Evolutionary conservation across 176 grass and related monocot genomes (phyloP), one percentile per base, ranked within the genome.

Genomic region (Rhynchospora tenuis): DNA sequence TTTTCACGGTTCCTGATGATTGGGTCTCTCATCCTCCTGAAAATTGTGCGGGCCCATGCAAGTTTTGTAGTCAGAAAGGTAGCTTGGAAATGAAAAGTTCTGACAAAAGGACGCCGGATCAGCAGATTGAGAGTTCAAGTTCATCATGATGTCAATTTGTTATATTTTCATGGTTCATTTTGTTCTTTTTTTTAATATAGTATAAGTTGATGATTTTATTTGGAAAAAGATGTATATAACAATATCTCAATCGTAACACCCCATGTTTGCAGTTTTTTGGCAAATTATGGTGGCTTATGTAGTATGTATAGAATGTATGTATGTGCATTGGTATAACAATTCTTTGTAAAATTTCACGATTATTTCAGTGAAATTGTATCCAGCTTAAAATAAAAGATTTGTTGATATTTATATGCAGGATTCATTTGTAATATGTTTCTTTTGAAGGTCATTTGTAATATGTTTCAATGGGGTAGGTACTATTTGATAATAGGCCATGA

Each of bases 221-320:
- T 81, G 44, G 56, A 44, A 50, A 64, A 42, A 61, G 44, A 63
- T 59, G 92, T 94, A 89, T 85, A 94, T 94, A 89, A 85, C 87
- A 67, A 76, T 71, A 78, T 59, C 73, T 89, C 82, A 79, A 77
- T 66, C 83, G 27, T 48, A 86, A 17, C 60, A 74, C 69, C 63
- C 84, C 75, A 87, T 84, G 83, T 92, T 97, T 92, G 92, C 94
- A 58, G 80, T 14, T 97, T 97, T 97, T 97, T 87, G 91, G 90
- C 83, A 91, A 89, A 91, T 85, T 85, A 80, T 60, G 80, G 60
- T 74, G 62, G 80, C 10, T 28, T 64, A 66, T 89, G 83, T 88
- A 59, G 88, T 55, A 88, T 83, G 73, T 88, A 88, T 81, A 87
- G 76, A 81, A 73, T 74, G 66, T 64, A 86, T 63, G 31, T 90